These are phyloP conservation scores for Ramalina peruviana DNA, from an alignment of 495 filamentous ascomycete genomes.

Conservation along the genomic window DNA sequence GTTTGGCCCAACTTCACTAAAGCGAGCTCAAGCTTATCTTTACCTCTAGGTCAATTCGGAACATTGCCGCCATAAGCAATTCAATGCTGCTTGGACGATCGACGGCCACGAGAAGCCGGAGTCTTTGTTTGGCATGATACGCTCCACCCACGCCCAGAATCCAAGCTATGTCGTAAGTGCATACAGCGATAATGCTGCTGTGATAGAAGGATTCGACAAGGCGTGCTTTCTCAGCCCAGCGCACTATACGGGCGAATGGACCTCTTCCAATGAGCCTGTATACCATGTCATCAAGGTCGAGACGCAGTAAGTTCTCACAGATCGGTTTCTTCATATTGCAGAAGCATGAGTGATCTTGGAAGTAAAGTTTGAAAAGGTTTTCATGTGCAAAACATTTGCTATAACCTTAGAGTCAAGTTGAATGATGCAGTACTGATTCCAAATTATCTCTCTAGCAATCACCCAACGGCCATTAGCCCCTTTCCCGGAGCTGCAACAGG, in stretches of 20 bases:
- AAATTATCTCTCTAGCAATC: neutral
- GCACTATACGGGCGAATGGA: slow-evolving; percentile 75
- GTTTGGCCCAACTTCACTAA: neutral
- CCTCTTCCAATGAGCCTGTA: slow-evolving; percentile 68
- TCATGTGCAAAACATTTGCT: too few species aligned
- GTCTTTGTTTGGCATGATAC: slow-evolving; percentile 88
- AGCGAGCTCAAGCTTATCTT: neutral
- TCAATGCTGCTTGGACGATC: slow-evolving; percentile 97
- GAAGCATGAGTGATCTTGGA: too few species aligned
- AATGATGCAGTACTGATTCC: slow-evolving; percentile 3
- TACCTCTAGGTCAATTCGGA: slow-evolving; percentile 28
- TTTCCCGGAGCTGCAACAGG: slow-evolving; percentile 78
- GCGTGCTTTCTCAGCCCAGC: slow-evolving; percentile 77
- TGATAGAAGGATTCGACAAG: slow-evolving; percentile 45
- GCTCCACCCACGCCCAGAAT: slow-evolving; percentile 72
- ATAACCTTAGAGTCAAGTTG: too few species aligned
- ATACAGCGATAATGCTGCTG: slow-evolving; percentile 95
- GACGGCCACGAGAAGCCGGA: slow-evolving; percentile 66
- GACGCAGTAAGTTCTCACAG: slow-evolving; percentile 42
- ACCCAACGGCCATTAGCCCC: slow-evolving; percentile 57
- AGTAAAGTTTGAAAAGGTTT: too few species aligned
- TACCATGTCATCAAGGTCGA: slow-evolving; percentile 92
- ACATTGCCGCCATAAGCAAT: slow-evolving; percentile 61
- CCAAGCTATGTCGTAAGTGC: slow-evolving; percentile 76
- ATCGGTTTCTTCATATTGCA: too few species aligned